Base-by-base conservation (phyloP, 2,329 filamentous ascomycete genomes). In the Penicillium freii region DNA sequence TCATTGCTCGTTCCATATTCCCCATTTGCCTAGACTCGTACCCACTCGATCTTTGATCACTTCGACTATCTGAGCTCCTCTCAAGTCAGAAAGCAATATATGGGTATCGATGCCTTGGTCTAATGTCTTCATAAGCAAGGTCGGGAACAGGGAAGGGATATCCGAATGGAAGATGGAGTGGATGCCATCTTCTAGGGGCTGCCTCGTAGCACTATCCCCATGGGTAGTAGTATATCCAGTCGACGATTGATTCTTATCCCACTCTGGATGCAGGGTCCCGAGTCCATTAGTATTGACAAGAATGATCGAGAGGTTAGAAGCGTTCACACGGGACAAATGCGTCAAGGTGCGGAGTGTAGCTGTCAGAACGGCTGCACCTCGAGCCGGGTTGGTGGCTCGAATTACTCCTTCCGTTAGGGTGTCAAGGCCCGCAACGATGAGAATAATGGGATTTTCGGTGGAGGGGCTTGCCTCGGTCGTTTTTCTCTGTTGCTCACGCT, bases 101-200 rank as follows among this genome's bases (percentile, higher is more conserved):
- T 78, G 75, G 1, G 64, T 66, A 66, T 78, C 75, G 40, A 75
- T 70, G 0, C 74, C 73, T 51, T 75, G 72, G 51, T 77, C 74
- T 17, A 77, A 36, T 2, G 71, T 71, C 45, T 67, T 69, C 62
- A 72, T 69, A 21, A 76, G 58, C 8, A 75, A 58, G 36, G 65
- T 74, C 7, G 68, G 65, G 29, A 73, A 57, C 27, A 57, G 21
- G 59, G 52, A 71, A 33, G 7, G 61, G 33, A 19, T 53, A 44
- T 25, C 58, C 61, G 19, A 60, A 56, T 39, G 60, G 25, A 73
- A 73, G 17, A 69, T 60, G 1, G 71, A 74, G 38, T 68, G 57
- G 13, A 72, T 56, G 2, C 61, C 66, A 56, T 65, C 62, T 17
- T 66, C 65, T 3, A 52, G 49, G 6, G 50, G 42, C 2, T 56